Percentiles rank a stretch among this genome's conserved stretches.
phyloP scores from a whole-genome alignment of 2,329 filamentous ascomycete species.

The Zasmidium citrigriseum region DNA sequence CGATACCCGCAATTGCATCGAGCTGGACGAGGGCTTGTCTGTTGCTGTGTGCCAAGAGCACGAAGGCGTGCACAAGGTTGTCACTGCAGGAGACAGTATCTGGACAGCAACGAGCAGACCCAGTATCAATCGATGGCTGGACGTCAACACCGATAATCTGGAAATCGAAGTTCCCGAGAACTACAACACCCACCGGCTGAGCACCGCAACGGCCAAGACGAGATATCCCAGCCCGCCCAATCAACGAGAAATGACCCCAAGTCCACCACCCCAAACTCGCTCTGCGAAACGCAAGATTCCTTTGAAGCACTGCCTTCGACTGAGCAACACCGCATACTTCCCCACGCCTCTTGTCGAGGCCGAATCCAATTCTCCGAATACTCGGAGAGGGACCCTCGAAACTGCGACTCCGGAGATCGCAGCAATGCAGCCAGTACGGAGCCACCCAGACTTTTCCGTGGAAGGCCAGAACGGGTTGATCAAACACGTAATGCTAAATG shows the following conservation, averaged over 20 bases:
- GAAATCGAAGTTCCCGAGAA: conserved; percentile 62
- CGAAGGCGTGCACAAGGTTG: conserved; percentile 70
- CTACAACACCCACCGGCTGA: conserved; percentile 56
- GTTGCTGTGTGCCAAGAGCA: conserved; percentile 92
- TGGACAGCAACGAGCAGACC: conserved; percentile 91
- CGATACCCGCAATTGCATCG: conserved; percentile 73
- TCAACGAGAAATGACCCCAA: conserved; percentile 2
- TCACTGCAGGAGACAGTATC: conserved; percentile 69
- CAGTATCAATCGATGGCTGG: conserved; percentile 87
- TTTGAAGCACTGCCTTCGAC: conserved; percentile 72
- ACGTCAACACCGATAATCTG: conserved; percentile 75
- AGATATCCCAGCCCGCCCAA: conserved; percentile 41
- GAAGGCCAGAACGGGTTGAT: conserved; percentile 94
- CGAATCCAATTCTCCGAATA: conserved; percentile 33
- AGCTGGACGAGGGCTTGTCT: conserved; percentile 85
- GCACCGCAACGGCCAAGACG: conserved; percentile 47
- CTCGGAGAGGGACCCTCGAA: conserved; percentile 59
- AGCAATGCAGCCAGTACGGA: conserved; percentile 41
- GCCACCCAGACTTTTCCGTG: conserved; percentile 59
- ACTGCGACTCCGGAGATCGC: conserved; percentile 19
- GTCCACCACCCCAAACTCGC: conserved; percentile 2
- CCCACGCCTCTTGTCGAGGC: conserved; percentile 47
- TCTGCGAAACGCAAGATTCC: conserved; percentile 66
- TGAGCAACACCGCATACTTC: conserved; percentile 82
- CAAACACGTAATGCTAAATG: conserved; percentile 89